phyloP scores from a whole-genome alignment of 306 rosid genomes.

The Purshia tridentata region DNA sequence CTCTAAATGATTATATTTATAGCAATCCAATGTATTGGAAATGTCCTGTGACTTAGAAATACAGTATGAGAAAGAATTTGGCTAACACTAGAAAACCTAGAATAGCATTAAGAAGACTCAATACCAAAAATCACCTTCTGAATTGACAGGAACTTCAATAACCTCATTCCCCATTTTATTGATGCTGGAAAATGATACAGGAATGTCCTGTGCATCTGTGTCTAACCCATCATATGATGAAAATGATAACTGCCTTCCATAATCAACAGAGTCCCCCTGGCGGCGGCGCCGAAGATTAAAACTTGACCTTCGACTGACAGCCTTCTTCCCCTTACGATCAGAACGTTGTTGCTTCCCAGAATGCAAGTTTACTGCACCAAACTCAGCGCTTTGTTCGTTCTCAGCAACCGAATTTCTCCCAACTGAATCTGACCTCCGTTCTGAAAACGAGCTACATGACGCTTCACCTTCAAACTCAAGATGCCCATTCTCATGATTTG shows the following conservation, averaged over 20 bases:
- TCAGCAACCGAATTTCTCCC: constrained; percentile 14
- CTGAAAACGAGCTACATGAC: constrained; percentile 16
- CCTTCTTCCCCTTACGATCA: constrained; percentile 25
- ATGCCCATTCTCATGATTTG: constrained; percentile 14
- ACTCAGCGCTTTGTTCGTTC: constrained; percentile 3
- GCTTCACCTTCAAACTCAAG: constrained; percentile 32
- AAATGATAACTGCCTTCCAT: constrained; percentile 18
- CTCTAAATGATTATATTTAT: not conserved
- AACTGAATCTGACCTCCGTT: constrained; percentile 2
- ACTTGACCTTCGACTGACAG: constrained; percentile 18
- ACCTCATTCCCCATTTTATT: constrained; percentile 23
- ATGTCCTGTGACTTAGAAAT: not conserved
- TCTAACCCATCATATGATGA: constrained; percentile 23
- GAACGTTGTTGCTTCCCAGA: constrained; percentile 16
- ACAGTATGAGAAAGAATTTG: not conserved
- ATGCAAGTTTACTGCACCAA: constrained; percentile 13
- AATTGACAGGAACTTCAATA: constrained; percentile 30
- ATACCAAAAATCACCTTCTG: constrained; percentile 32
- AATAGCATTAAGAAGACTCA: not conserved
- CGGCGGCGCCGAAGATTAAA: constrained; percentile 24
- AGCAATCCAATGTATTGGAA: not conserved
- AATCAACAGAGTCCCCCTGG: constrained; percentile 8
- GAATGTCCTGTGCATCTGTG: constrained; percentile 20
- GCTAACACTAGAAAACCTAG: not conserved
- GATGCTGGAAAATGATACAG: constrained; percentile 30